Percentiles rank a stretch among this genome's conserved stretches.
Evolutionary conservation across 23 red algal species (phyloP).

Genomic region (Gracilaria gracilis): DNA sequence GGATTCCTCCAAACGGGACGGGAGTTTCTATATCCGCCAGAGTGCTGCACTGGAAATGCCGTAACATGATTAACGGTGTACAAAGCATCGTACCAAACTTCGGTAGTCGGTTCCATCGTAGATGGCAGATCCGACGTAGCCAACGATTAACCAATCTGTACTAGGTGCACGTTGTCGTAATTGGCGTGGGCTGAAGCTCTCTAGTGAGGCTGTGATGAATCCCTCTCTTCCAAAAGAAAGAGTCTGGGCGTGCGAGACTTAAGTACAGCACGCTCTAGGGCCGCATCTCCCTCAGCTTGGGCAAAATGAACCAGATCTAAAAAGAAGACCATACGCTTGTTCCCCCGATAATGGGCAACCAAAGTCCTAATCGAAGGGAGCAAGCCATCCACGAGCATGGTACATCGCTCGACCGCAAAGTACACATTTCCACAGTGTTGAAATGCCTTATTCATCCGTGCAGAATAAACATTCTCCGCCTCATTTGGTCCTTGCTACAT

Average conservation of each 20-base stretch:
- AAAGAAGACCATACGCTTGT: background rate
- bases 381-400: constrained; percentile 9
- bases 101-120: background rate
- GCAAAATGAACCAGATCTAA: background rate
- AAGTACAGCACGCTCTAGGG: background rate
- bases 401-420: background rate
- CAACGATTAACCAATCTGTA: too few species aligned
- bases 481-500: background rate
- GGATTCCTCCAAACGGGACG: background rate
- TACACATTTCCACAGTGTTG: background rate
- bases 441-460: background rate
- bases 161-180: too few species aligned
- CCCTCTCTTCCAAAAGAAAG: background rate
- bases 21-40: background rate
- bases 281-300: constrained; percentile 18
- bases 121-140: background rate
- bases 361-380: background rate
- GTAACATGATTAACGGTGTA: background rate
- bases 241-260: background rate
- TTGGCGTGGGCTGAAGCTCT: too few species aligned
- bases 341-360: background rate
- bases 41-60: background rate
- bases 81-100: background rate
- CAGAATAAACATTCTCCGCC: background rate
- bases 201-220: background rate